Conservation (phyloP, 2,329 filamentous ascomycete genomes). For the Fonsecaea monophora region DNA sequence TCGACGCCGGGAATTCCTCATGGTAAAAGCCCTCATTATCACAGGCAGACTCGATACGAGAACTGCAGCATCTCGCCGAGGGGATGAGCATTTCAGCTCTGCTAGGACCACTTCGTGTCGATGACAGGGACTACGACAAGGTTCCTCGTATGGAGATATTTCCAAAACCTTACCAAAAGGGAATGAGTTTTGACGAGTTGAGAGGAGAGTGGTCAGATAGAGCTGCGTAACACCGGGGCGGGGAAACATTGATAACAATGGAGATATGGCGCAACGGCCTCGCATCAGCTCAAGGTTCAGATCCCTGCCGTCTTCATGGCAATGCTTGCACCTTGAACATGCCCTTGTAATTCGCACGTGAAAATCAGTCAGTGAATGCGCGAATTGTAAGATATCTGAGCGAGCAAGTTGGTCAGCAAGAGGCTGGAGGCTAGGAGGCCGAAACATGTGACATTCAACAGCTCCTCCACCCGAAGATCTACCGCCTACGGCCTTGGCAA, state of each 20-base stretch:
- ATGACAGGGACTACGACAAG: background rate
- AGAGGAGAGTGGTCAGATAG: constrained; percentile 18
- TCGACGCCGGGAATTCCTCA: background rate
- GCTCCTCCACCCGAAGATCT: constrained; percentile 10
- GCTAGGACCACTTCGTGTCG: constrained; percentile 11
- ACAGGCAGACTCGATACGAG: constrained; percentile 9
- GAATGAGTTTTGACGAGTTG: constrained; percentile 3
- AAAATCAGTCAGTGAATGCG: constrained; percentile 6
- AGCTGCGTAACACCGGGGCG: constrained; percentile 16
- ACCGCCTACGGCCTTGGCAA: constrained; percentile 15
- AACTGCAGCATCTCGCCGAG: constrained; percentile 5
- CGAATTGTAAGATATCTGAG: background rate
- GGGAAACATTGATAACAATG: constrained; percentile 12
- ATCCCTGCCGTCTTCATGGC: constrained; percentile 7
- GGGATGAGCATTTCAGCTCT: background rate
- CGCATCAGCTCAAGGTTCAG: constrained; percentile 15
- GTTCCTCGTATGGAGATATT: background rate
- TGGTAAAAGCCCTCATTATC: background rate
- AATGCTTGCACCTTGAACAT: background rate
- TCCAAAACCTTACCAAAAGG: constrained; percentile 8
- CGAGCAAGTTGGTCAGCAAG: constrained; percentile 11
- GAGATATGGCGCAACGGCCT: constrained; percentile 2
- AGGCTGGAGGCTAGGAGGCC: background rate
- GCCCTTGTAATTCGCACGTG: constrained; percentile 20
- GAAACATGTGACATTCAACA: constrained; percentile 12